Conservation (phyloP, 2,329 filamentous ascomycete genomes). For the Apiospora pterosperma region DNA sequence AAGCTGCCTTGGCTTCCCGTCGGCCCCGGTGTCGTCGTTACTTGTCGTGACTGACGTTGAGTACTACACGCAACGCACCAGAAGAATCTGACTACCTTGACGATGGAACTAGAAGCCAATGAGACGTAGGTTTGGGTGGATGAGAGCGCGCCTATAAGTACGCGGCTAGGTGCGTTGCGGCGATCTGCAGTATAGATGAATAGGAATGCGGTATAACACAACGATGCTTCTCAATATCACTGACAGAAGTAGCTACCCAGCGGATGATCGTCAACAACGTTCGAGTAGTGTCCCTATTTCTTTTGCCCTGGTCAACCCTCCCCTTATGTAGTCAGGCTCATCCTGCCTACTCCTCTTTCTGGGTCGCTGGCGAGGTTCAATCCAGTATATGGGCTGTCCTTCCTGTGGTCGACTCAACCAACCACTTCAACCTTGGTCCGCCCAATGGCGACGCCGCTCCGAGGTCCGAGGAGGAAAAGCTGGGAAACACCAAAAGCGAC, state of each 20-base stretch:
- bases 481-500: conserved; percentile 9
- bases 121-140: neutral
- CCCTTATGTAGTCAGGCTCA: neutral
- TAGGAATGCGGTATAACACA: neutral
- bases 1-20: neutral
- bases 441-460: neutral
- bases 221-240: neutral
- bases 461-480: neutral
- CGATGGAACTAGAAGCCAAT: neutral
- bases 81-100: neutral
- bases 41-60: neutral
- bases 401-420: neutral
- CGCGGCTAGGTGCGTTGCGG: conserved; percentile 2
- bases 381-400: neutral
- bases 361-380: neutral
- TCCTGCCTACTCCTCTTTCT: neutral
- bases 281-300: neutral
- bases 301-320: neutral
- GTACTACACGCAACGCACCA: neutral
- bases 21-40: neutral
- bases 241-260: neutral
- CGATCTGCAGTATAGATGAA: neutral
- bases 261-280: neutral
- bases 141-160: neutral
- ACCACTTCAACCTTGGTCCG: neutral